A percentile compares a stretch with the other conserved stretches of the same genome.
phyloP scores from a whole-genome alignment of 805 yeast genomes.

The Zygosaccharomyces kombuchaensis region DNA sequence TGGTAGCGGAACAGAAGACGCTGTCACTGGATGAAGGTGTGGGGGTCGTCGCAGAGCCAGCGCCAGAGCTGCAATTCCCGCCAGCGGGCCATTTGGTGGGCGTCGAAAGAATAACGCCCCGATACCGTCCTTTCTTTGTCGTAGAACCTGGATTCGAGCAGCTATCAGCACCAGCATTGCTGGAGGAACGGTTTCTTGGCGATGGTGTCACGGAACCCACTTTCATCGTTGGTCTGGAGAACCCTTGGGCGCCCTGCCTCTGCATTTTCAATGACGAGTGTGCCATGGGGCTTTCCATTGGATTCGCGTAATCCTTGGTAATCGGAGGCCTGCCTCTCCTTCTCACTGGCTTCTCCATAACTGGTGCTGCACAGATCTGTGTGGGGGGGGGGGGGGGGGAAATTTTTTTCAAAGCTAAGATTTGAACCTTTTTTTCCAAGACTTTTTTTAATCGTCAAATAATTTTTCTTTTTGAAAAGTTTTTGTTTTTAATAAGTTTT shows the following conservation, averaged over 20 bases:
- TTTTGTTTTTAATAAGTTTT: constrained; percentile 2
- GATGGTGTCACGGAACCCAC: constrained; percentile 29
- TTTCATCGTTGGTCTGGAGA: constrained; percentile 35
- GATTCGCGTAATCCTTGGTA: constrained; percentile 33
- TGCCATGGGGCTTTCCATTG: constrained; percentile 37
- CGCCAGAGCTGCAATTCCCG: constrained; percentile 1
- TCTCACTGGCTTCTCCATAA: constrained; percentile 17
- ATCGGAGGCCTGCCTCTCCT: constrained; percentile 37
- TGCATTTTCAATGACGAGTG: constrained; percentile 34
- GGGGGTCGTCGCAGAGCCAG: constrained; percentile 15
- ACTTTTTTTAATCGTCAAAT: constrained; percentile 1
- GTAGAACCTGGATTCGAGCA: constrained; percentile 9
- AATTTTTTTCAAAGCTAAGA: not conserved
- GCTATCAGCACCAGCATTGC: constrained; percentile 2
- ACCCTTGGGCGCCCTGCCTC: constrained; percentile 25
- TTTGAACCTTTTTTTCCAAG: not conserved
- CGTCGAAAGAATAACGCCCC: constrained; percentile 29
- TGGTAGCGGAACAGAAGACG: constrained; percentile 21
- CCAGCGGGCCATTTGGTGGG: constrained; percentile 19
- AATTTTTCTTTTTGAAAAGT: not conserved
- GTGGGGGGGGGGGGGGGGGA: not conserved
- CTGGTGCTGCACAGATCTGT: not conserved
- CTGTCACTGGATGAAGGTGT: constrained; percentile 23
- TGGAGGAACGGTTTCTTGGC: constrained; percentile 20
- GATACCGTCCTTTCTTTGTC: constrained; percentile 26